phyloP scores from a whole-genome alignment of 2,329 filamentous ascomycete species.

The Stachybotrys chlorohalonatus region DNA sequence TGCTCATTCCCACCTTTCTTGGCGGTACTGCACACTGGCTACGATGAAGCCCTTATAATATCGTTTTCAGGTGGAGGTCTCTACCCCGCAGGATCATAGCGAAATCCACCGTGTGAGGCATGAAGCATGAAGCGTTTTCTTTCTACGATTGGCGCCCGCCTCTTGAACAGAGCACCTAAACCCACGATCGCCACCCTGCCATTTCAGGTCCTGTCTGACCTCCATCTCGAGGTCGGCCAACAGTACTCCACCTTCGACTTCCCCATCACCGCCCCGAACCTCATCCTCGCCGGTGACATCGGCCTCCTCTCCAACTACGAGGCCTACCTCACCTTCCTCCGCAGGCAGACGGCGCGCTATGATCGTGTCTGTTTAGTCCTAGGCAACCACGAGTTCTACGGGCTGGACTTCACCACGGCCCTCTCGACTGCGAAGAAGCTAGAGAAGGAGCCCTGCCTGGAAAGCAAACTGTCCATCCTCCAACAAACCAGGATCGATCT shows the following conservation, averaged over 20 bases:
- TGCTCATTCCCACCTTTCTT: background rate
- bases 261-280: conserved; percentile 26
- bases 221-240: conserved; percentile 37
- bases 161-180: background rate
- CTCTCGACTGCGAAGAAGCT: conserved; percentile 27
- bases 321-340: conserved; percentile 33
- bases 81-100: background rate
- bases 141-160: background rate
- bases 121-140: background rate
- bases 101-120: background rate
- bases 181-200: background rate
- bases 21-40: background rate
- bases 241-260: conserved; percentile 34
- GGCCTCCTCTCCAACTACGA: conserved; percentile 39
- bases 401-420: conserved; percentile 25
- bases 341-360: conserved; percentile 29
- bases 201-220: conserved; percentile 34
- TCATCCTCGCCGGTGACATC: conserved; percentile 41
- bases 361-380: conserved; percentile 37
- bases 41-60: background rate
- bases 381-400: conserved; percentile 48
- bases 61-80: background rate
- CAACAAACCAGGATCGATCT: conserved; percentile 31
- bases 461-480: conserved; percentile 31
- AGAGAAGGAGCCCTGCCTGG: conserved; percentile 25